Percentiles rank a stretch among this genome's conserved stretches.
phyloP scores from a whole-genome alignment of 306 rosid species.

The Nissolia schottii region DNA sequence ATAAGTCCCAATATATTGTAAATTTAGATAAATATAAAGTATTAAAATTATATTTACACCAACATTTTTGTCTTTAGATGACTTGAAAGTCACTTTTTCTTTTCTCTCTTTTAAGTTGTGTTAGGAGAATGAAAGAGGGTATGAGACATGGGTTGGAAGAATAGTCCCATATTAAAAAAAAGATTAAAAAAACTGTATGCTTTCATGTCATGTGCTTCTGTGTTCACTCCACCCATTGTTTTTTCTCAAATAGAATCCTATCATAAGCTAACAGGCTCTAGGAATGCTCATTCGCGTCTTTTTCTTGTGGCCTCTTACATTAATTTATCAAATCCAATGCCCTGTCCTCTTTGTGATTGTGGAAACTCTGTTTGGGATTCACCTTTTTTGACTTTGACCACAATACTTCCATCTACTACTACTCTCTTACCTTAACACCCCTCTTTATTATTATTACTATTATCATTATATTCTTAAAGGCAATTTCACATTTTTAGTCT shows the following conservation, averaged over 20 bases:
- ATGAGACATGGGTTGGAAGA: slow-evolving; percentile 29
- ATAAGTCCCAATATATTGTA: too few relatives aligned
- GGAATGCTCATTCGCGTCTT: slow-evolving; percentile 68
- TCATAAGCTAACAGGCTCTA: slow-evolving; percentile 47
- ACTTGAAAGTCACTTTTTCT: background rate
- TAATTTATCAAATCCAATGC: slow-evolving; percentile 46
- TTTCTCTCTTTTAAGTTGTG: background rate
- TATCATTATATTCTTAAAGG: too few relatives aligned
- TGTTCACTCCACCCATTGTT: slow-evolving; percentile 32
- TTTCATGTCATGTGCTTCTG: slow-evolving; percentile 55
- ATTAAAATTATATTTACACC: too few relatives aligned
- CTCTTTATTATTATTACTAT: too few relatives aligned
- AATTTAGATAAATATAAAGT: too few relatives aligned
- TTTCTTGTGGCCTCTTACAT: slow-evolving; percentile 28
- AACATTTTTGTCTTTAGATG: too few relatives aligned
- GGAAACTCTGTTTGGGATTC: slow-evolving; percentile 62
- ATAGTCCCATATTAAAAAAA: slow-evolving; percentile 23
- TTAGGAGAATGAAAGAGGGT: background rate
- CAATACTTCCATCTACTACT: background rate
- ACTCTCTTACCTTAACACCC: too few relatives aligned
- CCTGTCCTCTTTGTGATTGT: slow-evolving; percentile 34
- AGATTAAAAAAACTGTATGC: slow-evolving; percentile 44
- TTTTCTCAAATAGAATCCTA: slow-evolving; percentile 53
- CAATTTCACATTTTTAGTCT: too few relatives aligned
- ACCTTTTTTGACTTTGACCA: slow-evolving; percentile 69